Base-by-base conservation (phyloP, 1,284 basidiomycete species). In the Malassezia caprae region DNA sequence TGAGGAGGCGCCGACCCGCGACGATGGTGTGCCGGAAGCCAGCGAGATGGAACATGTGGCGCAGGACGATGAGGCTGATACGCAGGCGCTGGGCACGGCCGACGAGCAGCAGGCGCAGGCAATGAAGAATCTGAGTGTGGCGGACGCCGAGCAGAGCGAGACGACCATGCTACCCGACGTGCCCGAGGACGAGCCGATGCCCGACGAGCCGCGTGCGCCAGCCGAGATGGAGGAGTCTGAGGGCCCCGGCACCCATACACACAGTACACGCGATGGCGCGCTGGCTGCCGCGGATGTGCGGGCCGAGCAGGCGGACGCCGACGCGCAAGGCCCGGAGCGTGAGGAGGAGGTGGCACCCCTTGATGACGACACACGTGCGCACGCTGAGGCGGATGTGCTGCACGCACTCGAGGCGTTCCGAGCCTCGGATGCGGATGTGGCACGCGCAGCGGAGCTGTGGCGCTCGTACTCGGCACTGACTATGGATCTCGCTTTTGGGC, bases 21-120 rank as follows among this genome's bases (percentile, higher is more conserved):
- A 63, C 1, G 83, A 84, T 42, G 68, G 65, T 10, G 32, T 31
- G 15, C 63, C 67, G 8, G 61, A 75, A 17, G 64, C 68, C 3
- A 63, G 64, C 32, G 79, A 81, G 47, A 79, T 94, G 19, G 88
- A 96, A 73, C 91, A 94, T 75, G 78, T 88, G n/a, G 82, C 81
- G 19, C 83, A 86, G 8, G 79, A 79, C 44, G 78, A 78, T 12
- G 83, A 84, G 53, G 79, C 85, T 44, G 83, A 87, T 48, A 85
- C 87, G 81, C 90, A 96, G 75, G 90, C 90, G 0, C 81, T 96
- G 11, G 93, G 90, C 5, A 83, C 87, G 1, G 86, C 90, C 0
- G 67, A 69, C 48, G 65, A 69, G 46, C 58, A 66, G 63, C 83
- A 90, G 69, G 82, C 83, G 31, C 84, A 87, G 31, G 88, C 85